Conservation (phyloP, 768 basidiomycete genomes). For the Russula foetens region DNA sequence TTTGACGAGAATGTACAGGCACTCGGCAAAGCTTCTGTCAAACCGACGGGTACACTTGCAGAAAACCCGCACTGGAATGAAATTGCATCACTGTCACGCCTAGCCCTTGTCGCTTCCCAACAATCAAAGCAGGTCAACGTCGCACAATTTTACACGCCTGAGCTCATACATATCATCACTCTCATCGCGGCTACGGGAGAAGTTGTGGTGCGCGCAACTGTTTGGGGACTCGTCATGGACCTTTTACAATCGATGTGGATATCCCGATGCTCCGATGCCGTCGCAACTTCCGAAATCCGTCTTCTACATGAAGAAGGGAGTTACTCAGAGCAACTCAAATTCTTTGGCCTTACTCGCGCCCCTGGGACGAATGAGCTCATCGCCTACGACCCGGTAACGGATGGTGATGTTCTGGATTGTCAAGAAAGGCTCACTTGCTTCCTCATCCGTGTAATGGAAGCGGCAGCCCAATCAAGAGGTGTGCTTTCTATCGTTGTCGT, state of each 20-base stretch:
- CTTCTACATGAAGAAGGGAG: constrained; percentile 55
- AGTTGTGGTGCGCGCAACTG: constrained; percentile 63
- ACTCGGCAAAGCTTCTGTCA: constrained; percentile 62
- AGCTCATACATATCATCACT: constrained; percentile 71
- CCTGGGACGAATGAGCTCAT: constrained; percentile 64
- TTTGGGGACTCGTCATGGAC: constrained; percentile 78
- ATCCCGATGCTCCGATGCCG: constrained; percentile 48
- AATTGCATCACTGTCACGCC: constrained; percentile 68
- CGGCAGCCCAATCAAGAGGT: constrained; percentile 66
- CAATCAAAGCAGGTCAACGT: constrained; percentile 54
- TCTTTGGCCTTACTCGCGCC: constrained; percentile 66
- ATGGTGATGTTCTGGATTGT: constrained; percentile 47
- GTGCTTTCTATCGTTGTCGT: constrained; percentile 17
- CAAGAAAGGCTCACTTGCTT: constrained; percentile 60
- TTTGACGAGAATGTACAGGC: constrained; percentile 35
- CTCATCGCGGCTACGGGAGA: constrained; percentile 73
- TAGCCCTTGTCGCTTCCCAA: constrained; percentile 66
- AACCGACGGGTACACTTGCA: constrained; percentile 50
- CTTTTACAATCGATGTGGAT: constrained; percentile 70
- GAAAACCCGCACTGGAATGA: constrained; percentile 77
- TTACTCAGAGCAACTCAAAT: constrained; percentile 45
- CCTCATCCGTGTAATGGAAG: constrained; percentile 53
- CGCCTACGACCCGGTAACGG: constrained; percentile 45
- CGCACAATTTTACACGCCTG: constrained; percentile 75
- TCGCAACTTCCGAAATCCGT: constrained; percentile 47